phyloP scores from a whole-genome alignment of 2,329 filamentous ascomycete species.

The Cordyceps fumosorosea region DNA sequence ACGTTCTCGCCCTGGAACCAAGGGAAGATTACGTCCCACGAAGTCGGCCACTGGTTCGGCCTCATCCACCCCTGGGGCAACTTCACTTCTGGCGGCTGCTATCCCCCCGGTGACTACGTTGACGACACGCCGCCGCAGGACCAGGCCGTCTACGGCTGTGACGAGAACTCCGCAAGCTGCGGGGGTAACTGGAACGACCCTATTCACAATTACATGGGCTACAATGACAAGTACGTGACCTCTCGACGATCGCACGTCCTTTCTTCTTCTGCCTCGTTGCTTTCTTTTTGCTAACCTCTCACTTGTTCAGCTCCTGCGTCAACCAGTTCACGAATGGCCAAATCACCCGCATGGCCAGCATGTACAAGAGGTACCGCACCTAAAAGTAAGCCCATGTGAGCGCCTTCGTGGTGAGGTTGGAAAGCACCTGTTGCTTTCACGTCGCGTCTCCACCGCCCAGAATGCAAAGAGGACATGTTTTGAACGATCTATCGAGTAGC shows the following conservation, averaged over 20 bases:
- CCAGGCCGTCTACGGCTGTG: slow-evolving; percentile 26
- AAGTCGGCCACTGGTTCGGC: slow-evolving; percentile 44
- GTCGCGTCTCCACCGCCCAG: too few relatives aligned
- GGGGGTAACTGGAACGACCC: slow-evolving; percentile 27
- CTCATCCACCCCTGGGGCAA: slow-evolving; percentile 40
- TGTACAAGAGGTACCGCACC: not conserved
- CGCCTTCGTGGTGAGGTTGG: too few relatives aligned
- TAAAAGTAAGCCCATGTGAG: not conserved
- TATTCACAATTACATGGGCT: slow-evolving; percentile 34
- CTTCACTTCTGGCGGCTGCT: slow-evolving; percentile 28
- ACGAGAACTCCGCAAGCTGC: slow-evolving; percentile 29
- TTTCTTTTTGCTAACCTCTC: not conserved
- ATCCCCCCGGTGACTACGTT: slow-evolving; percentile 27
- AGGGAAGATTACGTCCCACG: slow-evolving; percentile 31
- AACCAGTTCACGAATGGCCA: not conserved
- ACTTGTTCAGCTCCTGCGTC: not conserved
- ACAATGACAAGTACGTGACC: slow-evolving; percentile 18
- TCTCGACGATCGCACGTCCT: not conserved
- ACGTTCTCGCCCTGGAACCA: slow-evolving; percentile 25
- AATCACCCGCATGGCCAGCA: not conserved
- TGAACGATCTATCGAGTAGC: too few relatives aligned
- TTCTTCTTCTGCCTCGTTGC: not conserved
- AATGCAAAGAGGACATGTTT: too few relatives aligned
- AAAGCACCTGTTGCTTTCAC: too few relatives aligned
- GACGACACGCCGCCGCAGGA: not conserved